These are phyloP conservation scores for Russula lepida DNA, from an alignment of 768 basidiomycete species.

Conservation along the genomic window DNA sequence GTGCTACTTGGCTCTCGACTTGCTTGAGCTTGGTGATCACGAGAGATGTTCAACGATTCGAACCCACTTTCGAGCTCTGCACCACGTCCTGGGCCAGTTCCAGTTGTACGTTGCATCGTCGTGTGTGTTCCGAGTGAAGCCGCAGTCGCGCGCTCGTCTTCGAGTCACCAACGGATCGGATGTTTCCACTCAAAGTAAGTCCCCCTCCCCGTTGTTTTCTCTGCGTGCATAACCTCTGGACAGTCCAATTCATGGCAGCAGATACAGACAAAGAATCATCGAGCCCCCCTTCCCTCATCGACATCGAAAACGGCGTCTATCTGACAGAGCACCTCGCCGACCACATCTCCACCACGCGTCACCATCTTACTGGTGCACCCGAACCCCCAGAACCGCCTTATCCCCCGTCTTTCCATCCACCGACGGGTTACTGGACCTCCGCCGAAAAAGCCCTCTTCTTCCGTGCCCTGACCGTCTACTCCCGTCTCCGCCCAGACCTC, in stretches of 20 bases:
- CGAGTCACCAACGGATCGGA: background rate
- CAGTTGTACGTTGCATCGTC: background rate
- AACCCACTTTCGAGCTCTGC: background rate
- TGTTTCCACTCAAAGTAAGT: background rate
- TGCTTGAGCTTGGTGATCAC: background rate
- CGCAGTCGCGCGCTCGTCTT: too few relatives aligned
- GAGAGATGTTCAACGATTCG: background rate
- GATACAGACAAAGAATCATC: slow-evolving; percentile 1
- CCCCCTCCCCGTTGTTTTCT: background rate
- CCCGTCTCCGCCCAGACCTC: slow-evolving; percentile 68
- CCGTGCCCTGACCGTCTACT: slow-evolving; percentile 55
- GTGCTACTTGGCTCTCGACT: background rate
- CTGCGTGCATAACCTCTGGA: background rate
- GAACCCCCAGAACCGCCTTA: slow-evolving; percentile 9
- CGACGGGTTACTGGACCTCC: slow-evolving; percentile 48
- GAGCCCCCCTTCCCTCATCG: background rate
- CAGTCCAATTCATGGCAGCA: background rate
- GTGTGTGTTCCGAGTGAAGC: too few relatives aligned
- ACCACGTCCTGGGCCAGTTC: background rate
- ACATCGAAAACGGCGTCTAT: background rate
- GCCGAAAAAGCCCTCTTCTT: slow-evolving; percentile 68
- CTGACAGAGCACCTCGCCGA: background rate
- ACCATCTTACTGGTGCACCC: slow-evolving; percentile 5
- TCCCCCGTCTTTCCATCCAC: slow-evolving; percentile 24
- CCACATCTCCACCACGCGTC: slow-evolving; percentile 11